Percentiles rank a stretch among this genome's conserved stretches.
Conservation (phyloP, 2,329 filamentous ascomycete species). For the Penicillium occitanis region DNA sequence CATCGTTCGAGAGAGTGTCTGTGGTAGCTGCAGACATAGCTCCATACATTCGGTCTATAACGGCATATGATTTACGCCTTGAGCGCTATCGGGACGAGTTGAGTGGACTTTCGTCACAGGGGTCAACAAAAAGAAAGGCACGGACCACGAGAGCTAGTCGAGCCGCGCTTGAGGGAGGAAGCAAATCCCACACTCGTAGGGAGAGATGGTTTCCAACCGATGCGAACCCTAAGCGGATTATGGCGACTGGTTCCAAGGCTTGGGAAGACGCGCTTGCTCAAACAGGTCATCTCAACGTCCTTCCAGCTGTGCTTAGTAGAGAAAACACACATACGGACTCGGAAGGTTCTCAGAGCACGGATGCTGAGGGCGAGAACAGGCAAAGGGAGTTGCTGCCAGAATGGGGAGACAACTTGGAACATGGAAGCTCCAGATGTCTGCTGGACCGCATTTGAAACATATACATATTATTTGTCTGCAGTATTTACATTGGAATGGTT, state of each 20-base stretch:
- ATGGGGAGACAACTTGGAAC: background rate
- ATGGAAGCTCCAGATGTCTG: no score
- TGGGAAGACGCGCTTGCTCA: constrained; percentile 42
- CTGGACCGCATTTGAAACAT: background rate
- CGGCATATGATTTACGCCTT: constrained; percentile 70
- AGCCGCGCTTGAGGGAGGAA: constrained; percentile 74
- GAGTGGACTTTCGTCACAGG: constrained; percentile 62
- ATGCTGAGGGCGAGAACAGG: background rate
- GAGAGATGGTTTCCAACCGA: constrained; percentile 70
- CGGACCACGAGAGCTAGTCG: constrained; percentile 72
- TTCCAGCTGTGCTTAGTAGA: constrained; percentile 24
- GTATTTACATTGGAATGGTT: background rate
- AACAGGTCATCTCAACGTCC: constrained; percentile 34
- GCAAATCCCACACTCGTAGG: constrained; percentile 63
- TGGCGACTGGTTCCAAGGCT: constrained; percentile 59
- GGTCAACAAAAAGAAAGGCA: constrained; percentile 58
- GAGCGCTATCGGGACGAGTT: constrained; percentile 66
- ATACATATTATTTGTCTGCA: background rate
- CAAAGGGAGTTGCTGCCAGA: background rate
- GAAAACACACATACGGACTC: constrained; percentile 24
- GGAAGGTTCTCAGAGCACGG: constrained; percentile 18
- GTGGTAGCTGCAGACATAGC: constrained; percentile 75
- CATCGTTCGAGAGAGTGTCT: constrained; percentile 70
- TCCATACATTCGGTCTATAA: constrained; percentile 85
- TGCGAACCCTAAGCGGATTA: constrained; percentile 61